A percentile compares a stretch with the other conserved stretches of the same genome.
These are phyloP conservation scores for Coprinellus micaceus DNA, from an alignment of 768 basidiomycete species.

Conservation along the genomic window DNA sequence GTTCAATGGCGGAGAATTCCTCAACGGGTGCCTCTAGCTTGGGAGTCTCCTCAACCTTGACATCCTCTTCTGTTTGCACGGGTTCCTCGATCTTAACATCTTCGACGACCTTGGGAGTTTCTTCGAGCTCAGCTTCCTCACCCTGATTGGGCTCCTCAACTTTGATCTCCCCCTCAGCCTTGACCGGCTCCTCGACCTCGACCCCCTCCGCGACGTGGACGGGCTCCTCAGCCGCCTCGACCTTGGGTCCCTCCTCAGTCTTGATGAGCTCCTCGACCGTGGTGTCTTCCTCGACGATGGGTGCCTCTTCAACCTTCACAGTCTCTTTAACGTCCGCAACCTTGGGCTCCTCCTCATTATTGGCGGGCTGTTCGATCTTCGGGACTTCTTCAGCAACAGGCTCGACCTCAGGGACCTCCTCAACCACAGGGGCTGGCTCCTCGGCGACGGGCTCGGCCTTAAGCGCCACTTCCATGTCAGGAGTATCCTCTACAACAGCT, in stretches of 20 bases:
- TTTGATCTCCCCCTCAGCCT: too few species aligned
- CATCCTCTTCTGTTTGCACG: background rate
- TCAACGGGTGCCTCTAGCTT: too few species aligned
- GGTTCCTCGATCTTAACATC: background rate
- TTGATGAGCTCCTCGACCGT: background rate
- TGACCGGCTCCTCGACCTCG: too few species aligned
- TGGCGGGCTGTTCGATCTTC: background rate
- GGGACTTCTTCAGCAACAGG: background rate
- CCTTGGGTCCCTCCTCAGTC: background rate
- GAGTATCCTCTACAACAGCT: background rate
- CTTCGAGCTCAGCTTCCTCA: too few species aligned
- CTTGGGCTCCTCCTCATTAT: background rate
- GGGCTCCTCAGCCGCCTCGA: background rate
- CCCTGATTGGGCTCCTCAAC: too few species aligned
- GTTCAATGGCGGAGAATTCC: too few species aligned
- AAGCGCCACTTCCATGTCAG: background rate
- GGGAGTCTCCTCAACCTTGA: too few species aligned
- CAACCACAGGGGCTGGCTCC: background rate
- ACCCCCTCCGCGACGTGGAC: background rate
- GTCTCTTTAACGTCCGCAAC: background rate
- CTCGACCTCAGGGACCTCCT: background rate
- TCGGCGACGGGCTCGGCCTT: background rate
- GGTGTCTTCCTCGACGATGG: background rate
- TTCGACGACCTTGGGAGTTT: background rate
- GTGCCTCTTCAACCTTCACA: background rate